phyloP scores from a whole-genome alignment of 208 protist genomes.

The Acanthamoeba polyphaga region DNA sequence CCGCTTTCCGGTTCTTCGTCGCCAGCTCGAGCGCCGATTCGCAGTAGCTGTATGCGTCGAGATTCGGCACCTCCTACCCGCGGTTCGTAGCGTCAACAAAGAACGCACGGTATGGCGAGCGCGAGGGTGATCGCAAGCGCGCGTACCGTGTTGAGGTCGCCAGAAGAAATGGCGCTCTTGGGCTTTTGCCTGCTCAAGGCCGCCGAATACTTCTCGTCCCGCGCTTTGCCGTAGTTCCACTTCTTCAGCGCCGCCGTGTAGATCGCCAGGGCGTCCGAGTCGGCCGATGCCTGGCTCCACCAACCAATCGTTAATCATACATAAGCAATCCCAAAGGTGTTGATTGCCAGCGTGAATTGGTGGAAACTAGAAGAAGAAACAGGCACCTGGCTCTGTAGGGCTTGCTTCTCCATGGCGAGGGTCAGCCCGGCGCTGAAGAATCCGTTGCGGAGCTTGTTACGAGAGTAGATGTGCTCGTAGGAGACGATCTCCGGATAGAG shows the following conservation, averaged over 20 bases:
- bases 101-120: too few relatives aligned
- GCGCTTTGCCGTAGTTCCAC: neutral
- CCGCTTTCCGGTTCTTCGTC: neutral
- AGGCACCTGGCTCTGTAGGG: conserved; percentile 9
- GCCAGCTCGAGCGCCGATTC: neutral
- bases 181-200: neutral
- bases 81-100: neutral
- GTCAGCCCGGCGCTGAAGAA: conserved; percentile 6
- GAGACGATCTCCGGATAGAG: conserved; percentile 13
- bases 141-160: neutral
- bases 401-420: conserved; percentile 20
- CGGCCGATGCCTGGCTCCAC: neutral
- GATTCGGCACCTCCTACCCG: neutral
- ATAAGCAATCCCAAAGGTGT: neutral
- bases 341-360: neutral
- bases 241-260: neutral
- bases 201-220: neutral
- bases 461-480: conserved; percentile 28
- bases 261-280: neutral
- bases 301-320: neutral
- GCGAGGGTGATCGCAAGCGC: neutral
- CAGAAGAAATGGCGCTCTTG: neutral
- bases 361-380: too few relatives aligned
- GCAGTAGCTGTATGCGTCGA: conserved; percentile 14
- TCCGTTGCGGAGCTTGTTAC: conserved; percentile 11